These are phyloP conservation scores for Euphorbia celastroides DNA, from an alignment of 441 rosid genomes.

Conservation along the genomic window DNA sequence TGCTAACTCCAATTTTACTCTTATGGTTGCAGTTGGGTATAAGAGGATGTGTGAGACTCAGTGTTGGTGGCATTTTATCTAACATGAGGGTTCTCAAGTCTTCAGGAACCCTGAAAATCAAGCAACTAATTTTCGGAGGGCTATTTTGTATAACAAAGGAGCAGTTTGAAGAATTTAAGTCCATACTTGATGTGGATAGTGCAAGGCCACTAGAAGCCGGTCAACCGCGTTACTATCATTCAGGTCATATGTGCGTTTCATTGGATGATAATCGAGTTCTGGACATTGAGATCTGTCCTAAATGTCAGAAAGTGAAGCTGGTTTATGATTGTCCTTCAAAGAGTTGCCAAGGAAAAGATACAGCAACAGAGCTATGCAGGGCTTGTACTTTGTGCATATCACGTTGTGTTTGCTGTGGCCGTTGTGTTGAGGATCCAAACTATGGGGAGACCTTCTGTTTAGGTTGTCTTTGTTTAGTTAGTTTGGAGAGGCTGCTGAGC, in stretches of 20 bases:
- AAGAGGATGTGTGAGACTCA: constrained; percentile 72
- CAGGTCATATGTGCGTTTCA: constrained; percentile 31
- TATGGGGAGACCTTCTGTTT: constrained; percentile 72
- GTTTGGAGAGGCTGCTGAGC: constrained; percentile 26
- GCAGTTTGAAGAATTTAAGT: constrained; percentile 54
- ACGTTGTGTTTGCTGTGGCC: constrained; percentile 74
- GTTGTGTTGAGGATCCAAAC: constrained; percentile 48
- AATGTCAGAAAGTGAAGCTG: constrained; percentile 52
- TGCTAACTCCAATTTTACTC: neutral
- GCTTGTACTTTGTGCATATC: constrained; percentile 71
- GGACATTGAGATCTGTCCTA: constrained; percentile 82
- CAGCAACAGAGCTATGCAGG: constrained; percentile 43
- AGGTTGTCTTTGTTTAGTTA: constrained; percentile 57
- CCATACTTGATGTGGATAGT: constrained; percentile 39
- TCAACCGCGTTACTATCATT: constrained; percentile 28
- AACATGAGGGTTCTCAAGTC: constrained; percentile 52
- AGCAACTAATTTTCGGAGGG: constrained; percentile 65
- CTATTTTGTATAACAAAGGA: constrained; percentile 50
- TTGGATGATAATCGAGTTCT: constrained; percentile 56
- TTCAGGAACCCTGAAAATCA: constrained; percentile 42
- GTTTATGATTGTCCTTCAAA: constrained; percentile 83
- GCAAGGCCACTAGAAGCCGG: constrained; percentile 12
- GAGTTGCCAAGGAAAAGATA: constrained; percentile 50
- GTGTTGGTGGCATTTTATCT: constrained; percentile 47
- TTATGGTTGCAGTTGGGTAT: constrained; percentile 55